Evolutionary conservation across 2,329 filamentous ascomycete genomes (phyloP).

Genomic region (Byssothecium circinans): DNA sequence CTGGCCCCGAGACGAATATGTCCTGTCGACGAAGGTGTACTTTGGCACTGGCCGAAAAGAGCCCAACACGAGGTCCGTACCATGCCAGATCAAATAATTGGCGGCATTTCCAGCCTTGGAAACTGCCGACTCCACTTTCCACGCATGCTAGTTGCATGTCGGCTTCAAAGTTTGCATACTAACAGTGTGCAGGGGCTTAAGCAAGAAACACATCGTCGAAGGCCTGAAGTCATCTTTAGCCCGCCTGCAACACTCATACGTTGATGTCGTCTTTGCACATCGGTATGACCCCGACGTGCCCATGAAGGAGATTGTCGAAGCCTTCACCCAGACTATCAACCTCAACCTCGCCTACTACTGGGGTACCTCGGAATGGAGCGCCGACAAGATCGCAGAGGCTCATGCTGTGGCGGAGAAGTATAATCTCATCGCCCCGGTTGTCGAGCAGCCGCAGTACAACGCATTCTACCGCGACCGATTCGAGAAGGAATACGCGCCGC

Average conservation of each 20-base stretch:
- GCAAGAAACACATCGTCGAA: constrained; percentile 57
- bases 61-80: constrained; percentile 54
- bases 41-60: constrained; percentile 62
- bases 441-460: constrained; percentile 62
- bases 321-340: constrained; percentile 54
- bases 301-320: constrained; percentile 65
- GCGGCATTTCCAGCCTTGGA: no score
- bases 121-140: no score
- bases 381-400: constrained; percentile 62
- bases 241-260: constrained; percentile 66
- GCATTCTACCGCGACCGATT: constrained; percentile 63
- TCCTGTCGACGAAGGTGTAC: constrained; percentile 45
- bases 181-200: constrained; percentile 46
- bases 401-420: constrained; percentile 63
- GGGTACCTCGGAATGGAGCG: constrained; percentile 62
- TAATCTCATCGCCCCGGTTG: constrained; percentile 61
- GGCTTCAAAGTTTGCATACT: not conserved
- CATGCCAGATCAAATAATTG: no score
- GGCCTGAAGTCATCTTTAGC: constrained; percentile 61
- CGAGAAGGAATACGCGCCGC: constrained; percentile 62
- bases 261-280: constrained; percentile 66
- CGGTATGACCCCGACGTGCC: constrained; percentile 59
- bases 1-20: constrained; percentile 49
- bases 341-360: constrained; percentile 60
- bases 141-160: not conserved